These are phyloP conservation scores for Epichloe sp. DNA, from an alignment of 2,329 filamentous ascomycete species.

Conservation along the genomic window DNA sequence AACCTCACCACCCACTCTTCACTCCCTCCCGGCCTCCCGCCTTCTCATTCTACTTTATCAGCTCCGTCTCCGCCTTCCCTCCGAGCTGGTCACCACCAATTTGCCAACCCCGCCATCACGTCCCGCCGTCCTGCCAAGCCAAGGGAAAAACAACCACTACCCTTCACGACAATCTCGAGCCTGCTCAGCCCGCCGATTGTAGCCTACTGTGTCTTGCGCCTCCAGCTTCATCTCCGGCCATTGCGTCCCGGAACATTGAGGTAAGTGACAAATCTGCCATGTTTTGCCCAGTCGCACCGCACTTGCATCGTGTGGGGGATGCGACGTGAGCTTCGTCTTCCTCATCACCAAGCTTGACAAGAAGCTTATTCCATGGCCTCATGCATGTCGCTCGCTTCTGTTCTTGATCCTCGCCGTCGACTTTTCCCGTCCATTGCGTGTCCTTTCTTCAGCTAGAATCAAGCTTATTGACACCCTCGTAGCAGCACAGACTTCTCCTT, in stretches of 20 bases:
- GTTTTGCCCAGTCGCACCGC: neutral
- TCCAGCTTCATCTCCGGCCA: neutral
- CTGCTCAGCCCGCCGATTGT: neutral
- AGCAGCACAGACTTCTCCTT: neutral
- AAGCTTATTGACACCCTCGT: neutral
- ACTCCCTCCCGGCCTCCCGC: neutral
- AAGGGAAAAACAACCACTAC: neutral
- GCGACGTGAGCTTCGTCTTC: neutral
- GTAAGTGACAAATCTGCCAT: neutral
- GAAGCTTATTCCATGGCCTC: neutral
- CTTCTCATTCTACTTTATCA: neutral
- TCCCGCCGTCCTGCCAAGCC: conserved; percentile 2
- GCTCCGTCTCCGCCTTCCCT: conserved; percentile 1
- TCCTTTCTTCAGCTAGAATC: neutral
- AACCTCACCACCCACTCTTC: too few relatives aligned
- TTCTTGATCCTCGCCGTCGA: neutral
- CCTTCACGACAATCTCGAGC: neutral
- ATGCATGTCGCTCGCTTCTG: neutral
- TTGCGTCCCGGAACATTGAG: neutral
- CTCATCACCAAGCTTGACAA: neutral
- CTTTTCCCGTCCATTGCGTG: neutral
- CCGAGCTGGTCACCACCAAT: neutral
- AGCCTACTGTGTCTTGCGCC: neutral
- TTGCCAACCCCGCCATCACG: neutral
- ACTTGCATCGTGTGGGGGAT: neutral